Percentiles rank a stretch among this genome's conserved stretches.
phyloP scores from a whole-genome alignment of 2,329 filamentous ascomycete genomes.

The Graphiopsis chlorocephala region DNA sequence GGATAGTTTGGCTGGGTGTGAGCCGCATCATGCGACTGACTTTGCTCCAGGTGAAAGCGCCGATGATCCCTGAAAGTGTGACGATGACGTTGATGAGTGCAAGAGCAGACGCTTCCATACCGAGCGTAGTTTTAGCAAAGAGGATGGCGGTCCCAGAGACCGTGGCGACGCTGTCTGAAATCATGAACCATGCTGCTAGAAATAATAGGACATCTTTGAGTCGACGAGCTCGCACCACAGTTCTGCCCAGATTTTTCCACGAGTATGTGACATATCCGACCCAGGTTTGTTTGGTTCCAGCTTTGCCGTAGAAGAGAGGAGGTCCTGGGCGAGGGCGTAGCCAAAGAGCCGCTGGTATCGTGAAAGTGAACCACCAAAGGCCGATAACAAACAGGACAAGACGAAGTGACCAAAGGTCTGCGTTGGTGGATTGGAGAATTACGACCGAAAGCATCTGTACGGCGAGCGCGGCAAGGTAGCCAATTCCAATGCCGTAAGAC shows the following conservation, averaged over 20 bases:
- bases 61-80: conserved; percentile 77
- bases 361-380: conserved; percentile 90
- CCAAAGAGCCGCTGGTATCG: conserved; percentile 83
- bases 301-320: conserved; percentile 48
- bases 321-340: conserved; percentile 85
- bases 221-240: conserved; percentile 69
- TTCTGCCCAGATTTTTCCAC: conserved; percentile 83
- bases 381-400: conserved; percentile 85
- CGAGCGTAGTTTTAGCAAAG: conserved; percentile 89
- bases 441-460: conserved; percentile 79
- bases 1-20: conserved; percentile 79
- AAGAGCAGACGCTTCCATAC: conserved; percentile 83
- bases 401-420: conserved; percentile 79
- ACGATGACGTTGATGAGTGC: conserved; percentile 93
- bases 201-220: conserved; percentile 74
- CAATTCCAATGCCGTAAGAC: conserved; percentile 87
- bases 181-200: conserved; percentile 86
- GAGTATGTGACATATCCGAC: conserved; percentile 74
- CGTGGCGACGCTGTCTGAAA: conserved; percentile 91
- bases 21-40: conserved; percentile 69
- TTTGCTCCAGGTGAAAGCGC: conserved; percentile 85
- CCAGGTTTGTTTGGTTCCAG: conserved; percentile 46
- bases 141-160: conserved; percentile 92
- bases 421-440: conserved; percentile 67
- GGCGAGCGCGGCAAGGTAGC: conserved; percentile 82